Evolutionary conservation across 768 basidiomycete genomes (phyloP).

Genomic region (Peribolospora kevripleyi): DNA sequence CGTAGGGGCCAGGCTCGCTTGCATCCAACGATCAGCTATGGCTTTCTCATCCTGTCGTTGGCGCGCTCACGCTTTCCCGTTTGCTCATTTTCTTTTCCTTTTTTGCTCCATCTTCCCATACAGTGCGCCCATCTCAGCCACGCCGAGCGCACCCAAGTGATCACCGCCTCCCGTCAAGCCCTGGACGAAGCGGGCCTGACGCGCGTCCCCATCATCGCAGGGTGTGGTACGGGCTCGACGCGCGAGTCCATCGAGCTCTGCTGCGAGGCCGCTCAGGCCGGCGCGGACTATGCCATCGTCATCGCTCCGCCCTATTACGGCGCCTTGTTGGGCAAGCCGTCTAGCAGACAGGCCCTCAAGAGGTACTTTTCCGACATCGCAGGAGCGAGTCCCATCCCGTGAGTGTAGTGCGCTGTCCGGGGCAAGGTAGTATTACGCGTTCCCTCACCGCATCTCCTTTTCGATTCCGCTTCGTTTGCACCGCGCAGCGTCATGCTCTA

Average conservation of each 20-base stretch:
- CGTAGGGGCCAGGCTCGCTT: slow-evolving; percentile 34
- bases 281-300: slow-evolving; percentile 55
- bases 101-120: not conserved
- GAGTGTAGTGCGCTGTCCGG: slow-evolving; percentile 24
- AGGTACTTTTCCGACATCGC: slow-evolving; percentile 69
- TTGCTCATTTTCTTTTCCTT: slow-evolving; percentile 29
- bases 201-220: slow-evolving; percentile 45
- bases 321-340: slow-evolving; percentile 32
- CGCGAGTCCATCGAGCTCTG: slow-evolving; percentile 46
- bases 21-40: slow-evolving; percentile 24
- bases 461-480: too few species aligned
- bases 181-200: slow-evolving; percentile 46
- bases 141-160: slow-evolving; percentile 14
- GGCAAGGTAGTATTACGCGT: too few species aligned
- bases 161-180: slow-evolving; percentile 39
- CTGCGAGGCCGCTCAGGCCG: slow-evolving; percentile 46
- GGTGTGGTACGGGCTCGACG: slow-evolving; percentile 57
- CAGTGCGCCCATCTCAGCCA: slow-evolving; percentile 17
- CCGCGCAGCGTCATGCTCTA: too few species aligned
- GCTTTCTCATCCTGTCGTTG: too few species aligned
- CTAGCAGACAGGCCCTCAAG: slow-evolving; percentile 24
- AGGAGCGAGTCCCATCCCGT: slow-evolving; percentile 20
- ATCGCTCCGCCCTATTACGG: slow-evolving; percentile 20
- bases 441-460: too few species aligned
- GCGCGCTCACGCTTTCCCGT: slow-evolving; percentile 23